These are phyloP conservation scores for Russula sp. DNA, from an alignment of 768 basidiomycete genomes.

Conservation along the genomic window DNA sequence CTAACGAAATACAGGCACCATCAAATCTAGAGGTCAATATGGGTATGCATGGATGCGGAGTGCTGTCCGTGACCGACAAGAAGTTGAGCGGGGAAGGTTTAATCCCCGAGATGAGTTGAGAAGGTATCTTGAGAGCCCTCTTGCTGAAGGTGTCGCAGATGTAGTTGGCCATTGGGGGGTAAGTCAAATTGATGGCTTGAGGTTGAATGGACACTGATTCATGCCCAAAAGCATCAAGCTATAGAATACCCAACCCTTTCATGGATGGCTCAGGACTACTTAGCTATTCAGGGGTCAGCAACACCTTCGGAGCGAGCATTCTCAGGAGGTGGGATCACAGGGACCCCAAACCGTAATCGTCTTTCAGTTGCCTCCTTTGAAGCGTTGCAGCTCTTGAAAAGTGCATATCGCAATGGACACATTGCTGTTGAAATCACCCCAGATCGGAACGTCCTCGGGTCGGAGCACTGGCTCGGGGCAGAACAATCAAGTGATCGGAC, in stretches of 20 bases:
- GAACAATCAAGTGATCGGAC: too few relatives aligned
- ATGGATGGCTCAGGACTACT: not conserved
- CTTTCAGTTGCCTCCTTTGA: too few relatives aligned
- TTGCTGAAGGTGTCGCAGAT: too few relatives aligned
- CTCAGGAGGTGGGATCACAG: too few relatives aligned
- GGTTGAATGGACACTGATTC: too few relatives aligned
- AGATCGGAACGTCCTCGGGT: too few relatives aligned
- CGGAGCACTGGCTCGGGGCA: too few relatives aligned
- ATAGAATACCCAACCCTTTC: not conserved
- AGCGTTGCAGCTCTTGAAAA: not conserved
- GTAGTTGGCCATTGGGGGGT: not conserved
- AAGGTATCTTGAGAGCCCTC: too few relatives aligned
- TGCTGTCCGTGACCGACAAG: not conserved
- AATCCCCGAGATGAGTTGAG: not conserved
- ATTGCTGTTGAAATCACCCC: too few relatives aligned
- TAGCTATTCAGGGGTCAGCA: not conserved
- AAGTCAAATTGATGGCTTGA: not conserved
- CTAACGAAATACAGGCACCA: too few relatives aligned
- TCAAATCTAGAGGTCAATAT: not conserved
- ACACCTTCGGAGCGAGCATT: too few relatives aligned
- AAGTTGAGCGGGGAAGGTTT: not conserved
- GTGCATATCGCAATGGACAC: not conserved
- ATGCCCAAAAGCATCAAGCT: not conserved
- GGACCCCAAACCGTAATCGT: too few relatives aligned
- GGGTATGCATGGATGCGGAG: not conserved